Evolutionary conservation across 2,329 filamentous ascomycete genomes (phyloP).

Genomic region (Calonectria henricotiae): DNA sequence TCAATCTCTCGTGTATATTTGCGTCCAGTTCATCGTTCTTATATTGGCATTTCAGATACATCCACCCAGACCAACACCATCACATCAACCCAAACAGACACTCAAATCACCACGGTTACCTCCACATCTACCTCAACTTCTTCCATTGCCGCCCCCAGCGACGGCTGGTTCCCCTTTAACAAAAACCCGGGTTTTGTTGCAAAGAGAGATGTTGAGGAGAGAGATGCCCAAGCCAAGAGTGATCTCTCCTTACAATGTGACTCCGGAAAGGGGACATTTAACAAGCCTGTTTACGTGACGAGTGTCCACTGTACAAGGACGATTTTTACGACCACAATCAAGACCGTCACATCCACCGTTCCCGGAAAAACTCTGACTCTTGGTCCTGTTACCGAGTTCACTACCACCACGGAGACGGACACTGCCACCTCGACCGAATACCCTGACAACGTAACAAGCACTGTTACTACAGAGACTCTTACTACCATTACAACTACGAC

Average conservation of each 20-base stretch:
- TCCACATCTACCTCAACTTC: conserved; percentile 11
- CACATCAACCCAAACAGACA: conserved; percentile 1
- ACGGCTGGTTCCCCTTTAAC: conserved; percentile 7
- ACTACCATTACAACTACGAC: conserved; percentile 7
- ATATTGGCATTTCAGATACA: not conserved
- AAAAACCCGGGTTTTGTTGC: conserved; percentile 11
- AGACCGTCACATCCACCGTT: not conserved
- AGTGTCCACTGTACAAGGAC: conserved; percentile 20
- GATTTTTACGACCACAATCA: conserved; percentile 2
- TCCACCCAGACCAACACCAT: conserved; percentile 3
- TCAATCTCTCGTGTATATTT: not conserved
- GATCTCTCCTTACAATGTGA: not conserved
- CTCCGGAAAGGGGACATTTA: conserved; percentile 7
- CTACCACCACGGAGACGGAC: not conserved
- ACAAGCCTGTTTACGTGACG: not conserved
- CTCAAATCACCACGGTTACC: not conserved
- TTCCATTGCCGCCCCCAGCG: not conserved
- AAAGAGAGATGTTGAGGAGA: conserved; percentile 12
- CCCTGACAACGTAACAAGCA: conserved; percentile 5
- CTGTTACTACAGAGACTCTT: not conserved
- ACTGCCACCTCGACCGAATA: conserved; percentile 1
- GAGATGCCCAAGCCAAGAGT: not conserved
- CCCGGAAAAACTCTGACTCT: conserved; percentile 1
- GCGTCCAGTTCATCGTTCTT: not conserved
- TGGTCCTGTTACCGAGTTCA: not conserved